A percentile compares a stretch with the other conserved stretches of the same genome.
Conservation (phyloP, 345 rosid genomes). For the Eutrema yunnanense region DNA sequence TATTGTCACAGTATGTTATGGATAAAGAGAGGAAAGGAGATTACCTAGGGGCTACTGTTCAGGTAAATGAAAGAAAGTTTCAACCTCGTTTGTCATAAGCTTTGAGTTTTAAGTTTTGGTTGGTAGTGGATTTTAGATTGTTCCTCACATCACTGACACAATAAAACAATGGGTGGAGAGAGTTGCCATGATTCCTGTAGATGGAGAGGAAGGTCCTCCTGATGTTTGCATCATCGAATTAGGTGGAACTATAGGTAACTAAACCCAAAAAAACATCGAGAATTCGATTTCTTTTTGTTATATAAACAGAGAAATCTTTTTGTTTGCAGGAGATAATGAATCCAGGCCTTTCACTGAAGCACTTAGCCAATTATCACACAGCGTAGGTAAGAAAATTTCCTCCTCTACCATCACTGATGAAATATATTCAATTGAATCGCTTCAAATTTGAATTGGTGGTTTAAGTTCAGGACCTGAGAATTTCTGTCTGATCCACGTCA, state of each 20-base stretch:
- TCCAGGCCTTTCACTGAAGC: constrained; percentile 89
- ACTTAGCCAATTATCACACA: constrained; percentile 83
- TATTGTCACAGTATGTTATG: constrained; percentile 47
- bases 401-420: background rate
- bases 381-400: constrained; percentile 52
- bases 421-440: background rate
- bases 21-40: constrained; percentile 78
- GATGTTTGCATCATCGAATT: constrained; percentile 95
- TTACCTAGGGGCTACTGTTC: constrained; percentile 82
- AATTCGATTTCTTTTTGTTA: background rate
- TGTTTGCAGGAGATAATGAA: constrained; percentile 81
- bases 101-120: background rate
- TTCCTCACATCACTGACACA: constrained; percentile 90
- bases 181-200: constrained; percentile 73
- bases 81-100: background rate
- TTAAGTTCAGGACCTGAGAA: constrained; percentile 61
- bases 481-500: constrained; percentile 93
- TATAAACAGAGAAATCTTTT: background rate
- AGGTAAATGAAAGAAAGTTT: constrained; percentile 36
- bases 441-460: background rate
- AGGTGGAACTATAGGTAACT: constrained; percentile 88
- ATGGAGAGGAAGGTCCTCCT: constrained; percentile 73
- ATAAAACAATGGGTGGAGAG: constrained; percentile 93
- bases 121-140: constrained; percentile 45
- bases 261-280: background rate